phyloP scores from a whole-genome alignment of 805 yeast genomes.

The Huiozyma sinensis region DNA sequence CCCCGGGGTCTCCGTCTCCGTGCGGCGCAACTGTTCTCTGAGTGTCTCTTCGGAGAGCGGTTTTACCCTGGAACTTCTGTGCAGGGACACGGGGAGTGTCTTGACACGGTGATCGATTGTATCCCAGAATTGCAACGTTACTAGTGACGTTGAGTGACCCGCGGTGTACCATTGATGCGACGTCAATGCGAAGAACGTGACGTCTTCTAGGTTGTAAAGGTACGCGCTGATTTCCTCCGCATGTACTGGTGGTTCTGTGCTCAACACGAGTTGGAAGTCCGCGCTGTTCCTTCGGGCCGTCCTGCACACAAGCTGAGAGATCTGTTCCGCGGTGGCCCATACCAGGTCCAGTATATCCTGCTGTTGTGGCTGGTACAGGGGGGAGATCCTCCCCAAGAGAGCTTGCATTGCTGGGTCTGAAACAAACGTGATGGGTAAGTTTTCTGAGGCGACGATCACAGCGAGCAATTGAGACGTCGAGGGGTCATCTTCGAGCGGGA shows the following conservation, averaged over 20 bases:
- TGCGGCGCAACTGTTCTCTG: constrained; percentile 7
- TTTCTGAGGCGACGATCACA: constrained; percentile 13
- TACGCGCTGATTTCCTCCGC: constrained; percentile 3
- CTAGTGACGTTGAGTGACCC: constrained; percentile 2
- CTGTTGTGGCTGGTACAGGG: constrained; percentile 2
- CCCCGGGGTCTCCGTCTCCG: constrained; percentile 2
- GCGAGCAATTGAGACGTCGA: constrained; percentile 7
- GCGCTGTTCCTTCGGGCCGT: constrained; percentile 7
- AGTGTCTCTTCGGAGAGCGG: neutral
- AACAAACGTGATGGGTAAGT: constrained; percentile 8
- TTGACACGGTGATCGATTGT: constrained; percentile 1
- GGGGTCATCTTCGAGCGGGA: too few relatives aligned
- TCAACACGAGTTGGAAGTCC: constrained; percentile 7
- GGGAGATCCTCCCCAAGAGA: constrained; percentile 5
- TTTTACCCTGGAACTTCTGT: neutral
- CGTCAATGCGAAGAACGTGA: constrained; percentile 8
- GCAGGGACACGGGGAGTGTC: constrained; percentile 6
- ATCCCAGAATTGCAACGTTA: constrained; percentile 11
- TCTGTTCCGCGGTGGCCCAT: constrained; percentile 2
- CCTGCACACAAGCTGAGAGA: constrained; percentile 8
- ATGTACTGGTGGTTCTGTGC: neutral
- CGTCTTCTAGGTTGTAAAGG: constrained; percentile 5
- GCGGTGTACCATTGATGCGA: neutral
- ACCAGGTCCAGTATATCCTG: constrained; percentile 1
- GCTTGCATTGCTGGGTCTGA: constrained; percentile 7